Conservation (phyloP, 1,139 yeast genomes). For the Lodderomyces metapsilosis region DNA sequence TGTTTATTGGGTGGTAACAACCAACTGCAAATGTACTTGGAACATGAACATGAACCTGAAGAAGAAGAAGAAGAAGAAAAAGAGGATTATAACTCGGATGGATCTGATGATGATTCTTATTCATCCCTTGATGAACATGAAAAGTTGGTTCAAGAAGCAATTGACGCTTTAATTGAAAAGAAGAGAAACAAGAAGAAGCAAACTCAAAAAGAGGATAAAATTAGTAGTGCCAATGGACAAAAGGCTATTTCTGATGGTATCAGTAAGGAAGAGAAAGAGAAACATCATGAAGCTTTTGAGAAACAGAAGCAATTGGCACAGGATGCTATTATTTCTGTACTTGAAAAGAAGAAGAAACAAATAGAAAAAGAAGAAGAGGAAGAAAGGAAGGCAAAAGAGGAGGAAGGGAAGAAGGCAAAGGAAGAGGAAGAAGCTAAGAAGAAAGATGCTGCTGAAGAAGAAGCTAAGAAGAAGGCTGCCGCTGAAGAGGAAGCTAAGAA, state of each 20-base stretch:
- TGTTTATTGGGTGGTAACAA: constrained; percentile 9
- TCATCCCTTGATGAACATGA: constrained; percentile 7
- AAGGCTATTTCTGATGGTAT: too few species aligned
- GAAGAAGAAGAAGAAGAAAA: constrained; percentile 3
- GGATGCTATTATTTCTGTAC: constrained; percentile 6
- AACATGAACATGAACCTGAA: not conserved
- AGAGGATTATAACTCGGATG: not conserved
- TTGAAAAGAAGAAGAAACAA: constrained; percentile 1
- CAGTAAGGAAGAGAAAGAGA: not conserved
- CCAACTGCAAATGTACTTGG: not conserved
- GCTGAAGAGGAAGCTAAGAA: constrained; percentile 14
- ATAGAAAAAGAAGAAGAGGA: constrained; percentile 9
- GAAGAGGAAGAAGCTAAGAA: constrained; percentile 4
- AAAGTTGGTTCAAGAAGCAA: constrained; percentile 7
- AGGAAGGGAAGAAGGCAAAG: constrained; percentile 9
- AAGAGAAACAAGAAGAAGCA: constrained; percentile 3
- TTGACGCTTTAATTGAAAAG: constrained; percentile 6
- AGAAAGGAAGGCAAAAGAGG: constrained; percentile 4
- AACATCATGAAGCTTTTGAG: not conserved
- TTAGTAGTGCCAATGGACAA: not conserved
- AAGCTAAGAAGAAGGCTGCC: constrained; percentile 9
- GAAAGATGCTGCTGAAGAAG: constrained; percentile 5
- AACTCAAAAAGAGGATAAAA: not conserved
- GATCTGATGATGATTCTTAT: constrained; percentile 4
- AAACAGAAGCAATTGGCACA: not conserved